Evolutionary conservation across 2,329 filamentous ascomycete genomes (phyloP).

Genomic region (Pseudogymnoascus sp.): DNA sequence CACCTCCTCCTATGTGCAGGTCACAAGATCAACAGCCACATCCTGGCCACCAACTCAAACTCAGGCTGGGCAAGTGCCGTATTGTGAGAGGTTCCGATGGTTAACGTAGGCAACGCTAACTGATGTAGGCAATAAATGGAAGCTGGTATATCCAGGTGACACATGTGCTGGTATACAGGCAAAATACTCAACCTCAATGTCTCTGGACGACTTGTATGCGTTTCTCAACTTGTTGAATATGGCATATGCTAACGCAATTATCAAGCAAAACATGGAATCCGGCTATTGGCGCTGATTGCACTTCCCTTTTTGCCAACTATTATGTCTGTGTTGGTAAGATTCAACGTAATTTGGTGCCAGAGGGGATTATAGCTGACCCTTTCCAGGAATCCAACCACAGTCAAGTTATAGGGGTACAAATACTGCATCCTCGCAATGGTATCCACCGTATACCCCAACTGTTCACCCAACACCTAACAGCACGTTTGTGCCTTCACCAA

Average conservation of each 20-base stretch:
- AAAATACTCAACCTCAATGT: constrained; percentile 4
- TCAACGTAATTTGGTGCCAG: not conserved
- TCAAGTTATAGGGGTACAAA: not conserved
- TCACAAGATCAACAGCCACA: constrained; percentile 7
- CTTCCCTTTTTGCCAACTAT: not conserved
- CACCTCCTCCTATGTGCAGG: not conserved
- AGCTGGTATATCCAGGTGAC: not conserved
- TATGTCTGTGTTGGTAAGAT: constrained; percentile 7
- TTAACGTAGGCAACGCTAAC: not conserved
- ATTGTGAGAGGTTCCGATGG: constrained; percentile 8
- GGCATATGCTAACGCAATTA: not conserved
- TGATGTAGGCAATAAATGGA: not conserved
- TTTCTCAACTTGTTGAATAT: not conserved
- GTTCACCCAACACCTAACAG: not conserved
- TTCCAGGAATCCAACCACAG: not conserved
- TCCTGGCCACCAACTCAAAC: constrained; percentile 18
- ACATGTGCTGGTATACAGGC: constrained; percentile 3
- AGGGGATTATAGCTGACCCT: not conserved
- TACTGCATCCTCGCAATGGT: not conserved
- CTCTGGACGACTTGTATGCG: not conserved
- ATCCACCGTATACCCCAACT: not conserved
- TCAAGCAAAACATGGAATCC: constrained; percentile 7
- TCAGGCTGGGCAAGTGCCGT: constrained; percentile 16
- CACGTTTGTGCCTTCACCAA: constrained; percentile 3
- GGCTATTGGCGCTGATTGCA: constrained; percentile 1